Conservation (phyloP, 495 filamentous ascomycete genomes). For the Penicillium subrubescens region DNA sequence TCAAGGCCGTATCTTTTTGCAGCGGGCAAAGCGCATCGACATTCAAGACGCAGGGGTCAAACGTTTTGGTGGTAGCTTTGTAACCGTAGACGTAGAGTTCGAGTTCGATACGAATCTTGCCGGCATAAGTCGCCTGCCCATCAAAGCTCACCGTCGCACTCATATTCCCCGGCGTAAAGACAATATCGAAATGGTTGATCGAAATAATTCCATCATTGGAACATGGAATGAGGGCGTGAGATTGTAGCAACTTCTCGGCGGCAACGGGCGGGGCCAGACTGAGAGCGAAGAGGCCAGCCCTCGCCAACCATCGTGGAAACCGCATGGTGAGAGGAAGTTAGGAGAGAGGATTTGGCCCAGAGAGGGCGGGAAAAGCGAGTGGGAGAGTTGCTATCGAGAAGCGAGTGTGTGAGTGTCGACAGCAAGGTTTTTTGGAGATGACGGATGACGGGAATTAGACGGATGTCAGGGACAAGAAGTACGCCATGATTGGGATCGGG, state of each 20-base stretch:
- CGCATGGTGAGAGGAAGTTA: constrained; percentile 10
- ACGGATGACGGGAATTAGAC: neutral
- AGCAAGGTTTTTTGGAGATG: neutral
- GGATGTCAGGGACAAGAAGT: neutral
- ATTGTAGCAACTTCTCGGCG: constrained; percentile 45
- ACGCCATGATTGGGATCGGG: neutral
- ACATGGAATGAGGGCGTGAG: constrained; percentile 69
- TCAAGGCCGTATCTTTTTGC: constrained; percentile 44
- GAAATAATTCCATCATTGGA: constrained; percentile 66
- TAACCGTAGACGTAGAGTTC: constrained; percentile 76
- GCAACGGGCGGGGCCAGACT: constrained; percentile 55
- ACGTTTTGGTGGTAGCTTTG: constrained; percentile 53
- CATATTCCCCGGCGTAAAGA: constrained; percentile 66
- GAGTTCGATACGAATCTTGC: constrained; percentile 71
- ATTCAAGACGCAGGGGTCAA: constrained; percentile 70
- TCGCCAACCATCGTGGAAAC: constrained; percentile 17
- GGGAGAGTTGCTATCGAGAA: neutral
- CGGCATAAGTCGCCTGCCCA: constrained; percentile 72
- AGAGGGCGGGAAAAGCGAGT: neutral
- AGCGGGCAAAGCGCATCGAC: constrained; percentile 78
- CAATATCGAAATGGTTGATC: constrained; percentile 69
- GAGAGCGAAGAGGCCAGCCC: constrained; percentile 17
- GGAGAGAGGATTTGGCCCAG: neutral
- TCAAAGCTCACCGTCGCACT: constrained; percentile 67
- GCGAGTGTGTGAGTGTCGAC: neutral